Base-by-base conservation (phyloP, 176 grass and related monocot genomes). In the Pharus latifolius region DNA sequence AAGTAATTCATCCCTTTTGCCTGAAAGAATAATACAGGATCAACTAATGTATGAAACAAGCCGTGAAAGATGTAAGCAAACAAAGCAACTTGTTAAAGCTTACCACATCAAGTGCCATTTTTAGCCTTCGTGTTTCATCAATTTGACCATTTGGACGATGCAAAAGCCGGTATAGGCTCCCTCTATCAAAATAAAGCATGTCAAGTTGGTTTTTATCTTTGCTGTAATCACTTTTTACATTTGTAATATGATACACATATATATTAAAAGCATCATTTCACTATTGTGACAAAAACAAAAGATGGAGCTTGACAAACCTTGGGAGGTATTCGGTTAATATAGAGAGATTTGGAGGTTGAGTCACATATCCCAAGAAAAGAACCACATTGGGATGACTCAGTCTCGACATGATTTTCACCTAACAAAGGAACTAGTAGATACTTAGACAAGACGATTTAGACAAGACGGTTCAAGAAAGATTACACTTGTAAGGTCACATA, bases 51-150 rank as follows among this genome's bases (percentile, higher is more conserved):
- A 55, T 19, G 74, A 37, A 80, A 44, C 30, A 90, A 82, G 4
- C 2, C 50, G 69, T 1, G 19, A 28, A 3, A 54, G 65, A 79
- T 47, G 10, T 55, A 58, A 76, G 49, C 30, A 47, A 75, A 33
- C 16, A 63, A 47, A 72, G 42, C 18, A 60, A 34, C 40, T 53
- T 71, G 66, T 47, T n/a, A 16, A 84, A 84, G 67, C 64, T 84
- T 86, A 99, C 95, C 87, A 99, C 95, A 86, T 99, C 95, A 30
- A 91, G 59, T 73, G 95, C 95, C 95, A 99, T 99, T 90, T 94
- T 99, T 41, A 99, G 69, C 64, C 95, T 75, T 56, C 58, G 50
- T 53, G 77, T 81, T 91, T 99, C 95, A 84, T 88, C 84, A 60
- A 94, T 74, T 77, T 76, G 82, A 79, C 67, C 81, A 84, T 85